Percentiles rank a stretch among this genome's conserved stretches.
These are phyloP conservation scores for Coemansia sp. DNA, from an alignment of 192 early-diverging fungal genomes.

Conservation along the genomic window DNA sequence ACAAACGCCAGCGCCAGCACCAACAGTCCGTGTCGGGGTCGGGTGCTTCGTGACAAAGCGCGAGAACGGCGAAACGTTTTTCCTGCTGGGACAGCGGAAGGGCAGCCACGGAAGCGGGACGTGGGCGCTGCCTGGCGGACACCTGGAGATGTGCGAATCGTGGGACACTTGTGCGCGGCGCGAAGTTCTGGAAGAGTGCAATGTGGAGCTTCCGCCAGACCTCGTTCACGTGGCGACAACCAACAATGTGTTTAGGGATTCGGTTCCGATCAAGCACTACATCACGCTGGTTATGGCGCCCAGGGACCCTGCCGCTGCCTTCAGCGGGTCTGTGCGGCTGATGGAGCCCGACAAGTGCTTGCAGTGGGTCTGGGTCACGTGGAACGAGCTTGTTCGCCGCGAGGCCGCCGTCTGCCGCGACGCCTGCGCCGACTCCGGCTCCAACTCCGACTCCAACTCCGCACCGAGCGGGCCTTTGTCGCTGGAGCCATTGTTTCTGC, in stretches of 20 bases:
- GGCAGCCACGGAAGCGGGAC: slow-evolving; percentile 18
- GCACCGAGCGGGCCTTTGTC: not conserved
- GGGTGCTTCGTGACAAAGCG: slow-evolving; percentile 41
- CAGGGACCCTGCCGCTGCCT: not conserved
- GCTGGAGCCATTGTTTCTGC: slow-evolving; percentile 15
- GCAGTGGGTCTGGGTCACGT: slow-evolving; percentile 19
- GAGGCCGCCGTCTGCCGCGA: slow-evolving; percentile 7
- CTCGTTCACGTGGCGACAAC: not conserved
- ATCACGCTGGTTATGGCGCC: slow-evolving; percentile 8
- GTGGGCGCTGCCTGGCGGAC: slow-evolving; percentile 24
- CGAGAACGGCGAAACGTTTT: slow-evolving; percentile 15
- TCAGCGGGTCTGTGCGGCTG: not conserved
- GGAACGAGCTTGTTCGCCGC: slow-evolving; percentile 7
- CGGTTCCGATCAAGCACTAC: slow-evolving; percentile 11
- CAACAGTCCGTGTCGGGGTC: slow-evolving; percentile 14
- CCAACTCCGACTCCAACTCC: not conserved
- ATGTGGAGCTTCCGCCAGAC: not conserved
- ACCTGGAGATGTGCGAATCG: slow-evolving; percentile 20
- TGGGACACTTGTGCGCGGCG: slow-evolving; percentile 15
- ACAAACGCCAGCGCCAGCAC: not conserved
- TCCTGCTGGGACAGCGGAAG: slow-evolving; percentile 13
- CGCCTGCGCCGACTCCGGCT: slow-evolving; percentile 2
- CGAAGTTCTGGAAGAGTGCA: slow-evolving; percentile 19
- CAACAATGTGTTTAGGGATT: slow-evolving; percentile 11
- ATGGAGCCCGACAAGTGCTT: slow-evolving; percentile 26